A percentile compares a stretch with the other conserved stretches of the same genome.
These are phyloP conservation scores for Ceratobasidium sp. DNA, from an alignment of 1,284 basidiomycete genomes.

Conservation along the genomic window DNA sequence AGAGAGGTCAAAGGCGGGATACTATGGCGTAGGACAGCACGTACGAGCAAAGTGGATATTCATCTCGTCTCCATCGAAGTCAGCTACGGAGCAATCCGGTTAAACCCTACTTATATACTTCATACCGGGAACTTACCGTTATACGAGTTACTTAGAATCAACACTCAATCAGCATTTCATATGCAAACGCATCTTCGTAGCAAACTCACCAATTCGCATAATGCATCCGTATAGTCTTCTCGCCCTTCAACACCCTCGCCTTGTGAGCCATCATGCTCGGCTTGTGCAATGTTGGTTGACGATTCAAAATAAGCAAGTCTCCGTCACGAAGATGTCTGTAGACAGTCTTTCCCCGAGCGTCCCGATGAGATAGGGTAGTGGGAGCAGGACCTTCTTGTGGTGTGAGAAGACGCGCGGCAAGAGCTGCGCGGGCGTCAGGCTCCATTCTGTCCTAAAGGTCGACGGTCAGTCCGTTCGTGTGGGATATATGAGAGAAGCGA, in stretches of 20 bases:
- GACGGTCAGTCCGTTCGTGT: slow-evolving; percentile 1
- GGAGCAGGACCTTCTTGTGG: slow-evolving; percentile 81
- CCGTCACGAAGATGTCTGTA: slow-evolving; percentile 96
- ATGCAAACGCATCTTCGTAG: not conserved
- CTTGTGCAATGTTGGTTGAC: slow-evolving; percentile 98
- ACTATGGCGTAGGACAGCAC: slow-evolving; percentile 51
- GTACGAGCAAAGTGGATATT: slow-evolving; percentile 99
- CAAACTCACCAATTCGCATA: slow-evolving; percentile 93
- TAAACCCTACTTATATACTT: not conserved
- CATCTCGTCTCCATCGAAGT: slow-evolving; percentile 99
- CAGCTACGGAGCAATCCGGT: slow-evolving; percentile 74
- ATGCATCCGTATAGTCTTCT: slow-evolving; percentile 99
- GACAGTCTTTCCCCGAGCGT: slow-evolving; percentile 93
- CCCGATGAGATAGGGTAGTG: slow-evolving; percentile 65
- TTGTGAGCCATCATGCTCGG: slow-evolving; percentile 99
- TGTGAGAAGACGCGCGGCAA: slow-evolving; percentile 97
- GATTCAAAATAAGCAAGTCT: slow-evolving; percentile 96
- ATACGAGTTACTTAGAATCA: slow-evolving; percentile 87
- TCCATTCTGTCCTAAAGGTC: slow-evolving; percentile 82
- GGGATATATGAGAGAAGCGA: slow-evolving; percentile 14
- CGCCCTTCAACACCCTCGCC: slow-evolving; percentile 91
- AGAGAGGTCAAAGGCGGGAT: not conserved
- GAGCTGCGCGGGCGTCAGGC: slow-evolving; percentile 90
- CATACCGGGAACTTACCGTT: slow-evolving; percentile 72
- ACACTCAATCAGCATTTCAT: not conserved